phyloP scores from a whole-genome alignment of 306 rosid species.

The Trifolium dubium region DNA sequence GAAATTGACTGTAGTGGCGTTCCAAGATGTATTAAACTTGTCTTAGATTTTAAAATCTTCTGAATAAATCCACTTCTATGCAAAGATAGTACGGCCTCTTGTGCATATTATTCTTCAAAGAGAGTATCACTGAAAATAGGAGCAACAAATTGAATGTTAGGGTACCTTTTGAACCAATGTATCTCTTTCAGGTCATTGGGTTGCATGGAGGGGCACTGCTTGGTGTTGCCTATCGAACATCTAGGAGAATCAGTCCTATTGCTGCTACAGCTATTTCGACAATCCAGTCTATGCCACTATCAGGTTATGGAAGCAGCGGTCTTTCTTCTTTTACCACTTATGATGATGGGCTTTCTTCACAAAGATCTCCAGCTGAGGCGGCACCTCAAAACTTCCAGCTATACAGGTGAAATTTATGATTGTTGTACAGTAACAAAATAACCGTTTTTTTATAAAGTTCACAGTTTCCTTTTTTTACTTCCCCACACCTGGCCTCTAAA shows the following conservation, averaged over 20 bases:
- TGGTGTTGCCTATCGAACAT: conserved; percentile 95
- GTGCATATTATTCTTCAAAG: conserved; percentile 41
- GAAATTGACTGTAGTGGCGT: conserved; percentile 29
- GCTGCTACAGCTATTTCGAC: conserved; percentile 98
- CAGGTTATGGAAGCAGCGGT: conserved; percentile 89
- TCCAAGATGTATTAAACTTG: conserved; percentile 25
- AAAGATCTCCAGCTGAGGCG: conserved; percentile 76
- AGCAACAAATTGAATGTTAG: conserved; percentile 21
- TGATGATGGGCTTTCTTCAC: conserved; percentile 83
- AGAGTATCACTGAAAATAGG: conserved; percentile 6
- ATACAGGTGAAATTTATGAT: conserved; percentile 63
- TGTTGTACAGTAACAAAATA: not conserved
- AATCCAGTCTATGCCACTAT: conserved; percentile 96
- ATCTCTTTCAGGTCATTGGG: conserved; percentile 77
- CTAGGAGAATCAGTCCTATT: conserved; percentile 87
- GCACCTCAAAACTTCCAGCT: conserved; percentile 91
- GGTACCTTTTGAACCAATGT: conserved; percentile 38
- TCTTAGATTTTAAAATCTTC: conserved; percentile 27
- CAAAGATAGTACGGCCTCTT: conserved; percentile 28
- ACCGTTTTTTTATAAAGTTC: not conserved
- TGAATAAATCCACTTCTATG: conserved; percentile 11
- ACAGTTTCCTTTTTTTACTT: conserved; percentile 9
- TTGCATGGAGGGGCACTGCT: conserved; percentile 99
- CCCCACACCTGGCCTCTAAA: conserved; percentile 21
- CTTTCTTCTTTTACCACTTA: conserved; percentile 88